phyloP scores from a whole-genome alignment of 2,329 filamentous ascomycete genomes.

The Beauveria rudraprayagi region DNA sequence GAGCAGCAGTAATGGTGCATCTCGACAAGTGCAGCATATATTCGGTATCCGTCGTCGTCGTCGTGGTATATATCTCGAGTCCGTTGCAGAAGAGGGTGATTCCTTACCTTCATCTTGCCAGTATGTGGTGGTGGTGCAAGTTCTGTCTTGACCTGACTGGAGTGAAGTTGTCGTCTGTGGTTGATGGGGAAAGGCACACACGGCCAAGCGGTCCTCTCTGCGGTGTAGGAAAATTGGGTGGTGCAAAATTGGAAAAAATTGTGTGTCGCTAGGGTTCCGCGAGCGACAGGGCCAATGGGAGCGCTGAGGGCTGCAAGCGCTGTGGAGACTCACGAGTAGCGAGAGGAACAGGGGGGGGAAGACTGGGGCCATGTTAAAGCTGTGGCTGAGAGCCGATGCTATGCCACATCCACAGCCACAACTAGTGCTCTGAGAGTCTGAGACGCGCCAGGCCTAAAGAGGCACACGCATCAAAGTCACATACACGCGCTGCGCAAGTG shows the following conservation, averaged over 20 bases:
- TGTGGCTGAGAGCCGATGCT: not conserved
- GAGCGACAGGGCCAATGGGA: constrained; percentile 25
- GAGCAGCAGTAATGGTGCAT: not conserved
- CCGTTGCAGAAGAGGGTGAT: not conserved
- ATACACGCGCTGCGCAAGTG: not conserved
- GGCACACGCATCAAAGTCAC: not conserved
- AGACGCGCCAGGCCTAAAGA: not conserved
- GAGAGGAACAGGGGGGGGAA: no score
- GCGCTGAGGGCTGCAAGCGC: not conserved
- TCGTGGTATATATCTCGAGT: not conserved
- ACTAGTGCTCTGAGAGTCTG: not conserved
- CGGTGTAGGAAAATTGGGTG: constrained; percentile 22
- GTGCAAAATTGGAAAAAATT: constrained; percentile 29
- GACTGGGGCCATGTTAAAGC: not conserved
- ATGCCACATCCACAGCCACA: constrained; percentile 5
- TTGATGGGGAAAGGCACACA: constrained; percentile 16
- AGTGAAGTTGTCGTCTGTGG: constrained; percentile 29
- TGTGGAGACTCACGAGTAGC: not conserved
- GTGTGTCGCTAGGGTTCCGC: constrained; percentile 35
- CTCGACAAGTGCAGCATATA: not conserved
- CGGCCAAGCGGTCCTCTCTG: constrained; percentile 12
- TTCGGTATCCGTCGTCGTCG: not conserved
- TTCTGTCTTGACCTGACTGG: constrained; percentile 33
- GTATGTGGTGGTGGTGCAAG: constrained; percentile 35
- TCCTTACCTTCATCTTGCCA: constrained; percentile 41